Conservation (phyloP, 768 basidiomycete genomes). For the Trametes punicea region DNA sequence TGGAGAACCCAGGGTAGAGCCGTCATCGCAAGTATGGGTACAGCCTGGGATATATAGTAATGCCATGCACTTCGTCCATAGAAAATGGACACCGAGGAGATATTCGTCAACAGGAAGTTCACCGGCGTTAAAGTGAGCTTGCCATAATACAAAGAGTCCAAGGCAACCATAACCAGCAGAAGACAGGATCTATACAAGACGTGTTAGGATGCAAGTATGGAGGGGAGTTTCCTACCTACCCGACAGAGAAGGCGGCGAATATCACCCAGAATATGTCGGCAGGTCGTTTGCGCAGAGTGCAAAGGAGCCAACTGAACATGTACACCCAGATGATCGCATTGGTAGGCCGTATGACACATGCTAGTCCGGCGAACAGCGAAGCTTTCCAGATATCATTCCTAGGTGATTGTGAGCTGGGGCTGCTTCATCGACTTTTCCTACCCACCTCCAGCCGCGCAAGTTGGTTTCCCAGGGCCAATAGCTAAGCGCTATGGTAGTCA, state of each 20-base stretch:
- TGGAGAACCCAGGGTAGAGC: constrained; percentile 69
- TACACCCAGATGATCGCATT: constrained; percentile 84
- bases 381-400: constrained; percentile 34
- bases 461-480: constrained; percentile 68
- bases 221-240: constrained; percentile 34
- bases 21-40: constrained; percentile 79
- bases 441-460: constrained; percentile 21
- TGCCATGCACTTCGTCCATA: constrained; percentile 87
- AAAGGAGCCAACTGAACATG: constrained; percentile 56
- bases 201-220: not conserved
- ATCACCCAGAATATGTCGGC: constrained; percentile 34
- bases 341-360: constrained; percentile 85
- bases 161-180: constrained; percentile 12
- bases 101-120: constrained; percentile 81
- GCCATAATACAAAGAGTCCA: constrained; percentile 75
- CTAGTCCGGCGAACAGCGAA: constrained; percentile 64
- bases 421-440: too few species aligned
- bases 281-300: constrained; percentile 42
- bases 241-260: constrained; percentile 38
- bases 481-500: constrained; percentile 73
- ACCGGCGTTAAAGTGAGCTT: constrained; percentile 67
- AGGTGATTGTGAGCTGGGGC: constrained; percentile 26
- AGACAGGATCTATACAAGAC: constrained; percentile 7
- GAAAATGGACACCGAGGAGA: constrained; percentile 85
- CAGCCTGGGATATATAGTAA: constrained; percentile 82